Evolutionary conservation across 345 rosid species (phyloP).

Genomic region (Sisymbrium irio): DNA sequence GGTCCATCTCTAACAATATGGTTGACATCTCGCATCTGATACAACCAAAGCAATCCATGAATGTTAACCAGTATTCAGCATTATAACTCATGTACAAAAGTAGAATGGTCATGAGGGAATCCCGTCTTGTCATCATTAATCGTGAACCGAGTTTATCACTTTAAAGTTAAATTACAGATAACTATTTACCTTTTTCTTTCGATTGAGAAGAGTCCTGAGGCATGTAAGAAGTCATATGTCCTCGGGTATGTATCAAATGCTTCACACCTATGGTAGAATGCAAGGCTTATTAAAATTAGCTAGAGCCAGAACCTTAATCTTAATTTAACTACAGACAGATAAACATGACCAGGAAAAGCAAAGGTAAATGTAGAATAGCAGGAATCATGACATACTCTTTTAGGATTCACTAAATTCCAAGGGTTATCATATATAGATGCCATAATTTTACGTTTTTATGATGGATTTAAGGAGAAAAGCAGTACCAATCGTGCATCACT

Average conservation of each 20-base stretch:
- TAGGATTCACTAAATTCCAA: neutral
- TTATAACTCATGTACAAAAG: neutral
- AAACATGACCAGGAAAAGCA: conserved; percentile 7
- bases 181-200: conserved; percentile 81
- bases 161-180: neutral
- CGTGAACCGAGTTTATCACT: neutral
- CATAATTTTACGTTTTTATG: conserved; percentile 1
- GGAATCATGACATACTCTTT: neutral
- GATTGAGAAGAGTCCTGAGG: conserved; percentile 83
- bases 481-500: conserved; percentile 96
- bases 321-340: neutral
- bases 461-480: neutral
- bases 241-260: conserved; percentile 97
- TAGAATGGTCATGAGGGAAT: neutral
- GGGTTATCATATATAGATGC: neutral
- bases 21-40: conserved; percentile 85
- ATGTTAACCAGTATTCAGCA: neutral
- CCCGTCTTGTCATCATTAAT: neutral
- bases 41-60: neutral
- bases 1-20: conserved; percentile 98
- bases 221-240: conserved; percentile 89
- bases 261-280: conserved; percentile 69
- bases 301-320: neutral
- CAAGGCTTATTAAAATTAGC: neutral
- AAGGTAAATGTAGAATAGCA: neutral